A percentile compares a stretch with the other conserved stretches of the same genome.
Conservation (phyloP, 805 yeast genomes). For the Starmerella apicola region DNA sequence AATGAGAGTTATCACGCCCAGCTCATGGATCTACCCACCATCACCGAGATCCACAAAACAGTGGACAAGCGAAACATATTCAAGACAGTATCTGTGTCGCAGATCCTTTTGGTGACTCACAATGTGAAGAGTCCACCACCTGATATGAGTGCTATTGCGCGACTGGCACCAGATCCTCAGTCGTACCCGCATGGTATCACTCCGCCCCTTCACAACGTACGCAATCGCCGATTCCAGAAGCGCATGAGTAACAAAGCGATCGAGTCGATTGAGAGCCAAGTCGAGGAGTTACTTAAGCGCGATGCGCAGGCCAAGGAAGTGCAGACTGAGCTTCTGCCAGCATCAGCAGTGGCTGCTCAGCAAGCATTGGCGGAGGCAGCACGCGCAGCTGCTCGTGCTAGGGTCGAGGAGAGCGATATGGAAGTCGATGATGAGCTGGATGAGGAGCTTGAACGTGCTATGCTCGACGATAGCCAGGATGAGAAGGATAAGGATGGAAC, state of each 20-base stretch:
- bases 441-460: conserved; percentile 26
- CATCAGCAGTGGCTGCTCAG: conserved; percentile 25
- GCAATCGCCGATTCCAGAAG: conserved; percentile 57
- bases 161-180: conserved; percentile 17
- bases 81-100: conserved; percentile 76
- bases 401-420: conserved; percentile 28
- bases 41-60: conserved; percentile 77
- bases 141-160: conserved; percentile 30
- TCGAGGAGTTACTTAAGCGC: conserved; percentile 56
- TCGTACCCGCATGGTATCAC: conserved; percentile 65
- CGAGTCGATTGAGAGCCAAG: conserved; percentile 65
- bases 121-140: conserved; percentile 34
- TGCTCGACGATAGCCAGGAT: conserved; percentile 25
- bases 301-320: conserved; percentile 80
- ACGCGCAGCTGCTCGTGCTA: conserved; percentile 27
- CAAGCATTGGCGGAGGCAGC: conserved; percentile 25
- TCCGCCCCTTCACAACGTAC: conserved; percentile 62
- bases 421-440: conserved; percentile 26
- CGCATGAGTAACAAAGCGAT: conserved; percentile 58
- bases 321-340: conserved; percentile 56
- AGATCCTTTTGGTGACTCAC: conserved; percentile 66
- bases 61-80: conserved; percentile 79
- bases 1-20: conserved; percentile 68
- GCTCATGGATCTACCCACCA: conserved; percentile 77
- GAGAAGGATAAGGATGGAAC: conserved; percentile 21